Percentiles rank a stretch among this genome's conserved stretches.
These are phyloP conservation scores for Panellus pusillus DNA, from an alignment of 768 basidiomycete species.

Conservation along the genomic window DNA sequence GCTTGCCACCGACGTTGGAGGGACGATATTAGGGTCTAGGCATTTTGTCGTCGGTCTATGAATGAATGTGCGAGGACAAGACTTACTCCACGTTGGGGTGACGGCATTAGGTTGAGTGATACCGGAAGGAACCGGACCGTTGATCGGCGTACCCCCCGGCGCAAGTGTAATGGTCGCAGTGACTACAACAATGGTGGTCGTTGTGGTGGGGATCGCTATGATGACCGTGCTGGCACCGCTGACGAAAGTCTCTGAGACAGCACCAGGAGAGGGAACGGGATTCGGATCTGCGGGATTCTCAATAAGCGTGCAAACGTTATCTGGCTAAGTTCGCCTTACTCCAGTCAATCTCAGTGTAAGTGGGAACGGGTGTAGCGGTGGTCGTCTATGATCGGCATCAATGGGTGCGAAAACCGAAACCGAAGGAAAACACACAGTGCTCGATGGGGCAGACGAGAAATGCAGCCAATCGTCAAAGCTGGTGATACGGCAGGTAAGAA, in stretches of 20 bases:
- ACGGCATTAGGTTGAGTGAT: background rate
- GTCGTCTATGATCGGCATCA: background rate
- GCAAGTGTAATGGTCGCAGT: conserved; percentile 2
- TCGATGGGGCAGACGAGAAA: conserved; percentile 11
- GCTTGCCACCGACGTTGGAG: background rate
- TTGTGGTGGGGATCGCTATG: background rate
- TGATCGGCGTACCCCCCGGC: conserved; percentile 6
- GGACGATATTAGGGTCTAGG: background rate
- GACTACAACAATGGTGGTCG: background rate
- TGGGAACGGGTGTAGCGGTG: background rate
- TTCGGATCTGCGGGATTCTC: conserved; percentile 3
- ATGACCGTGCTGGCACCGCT: background rate
- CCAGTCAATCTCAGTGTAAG: conserved; percentile 7
- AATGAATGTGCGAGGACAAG: background rate
- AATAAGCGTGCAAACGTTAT: background rate
- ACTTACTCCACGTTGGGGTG: conserved; percentile 7
- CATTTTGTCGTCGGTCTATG: too few species aligned
- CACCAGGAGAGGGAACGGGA: conserved; percentile 1
- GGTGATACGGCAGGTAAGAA: background rate
- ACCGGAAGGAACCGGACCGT: background rate
- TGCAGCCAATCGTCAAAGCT: conserved; percentile 19
- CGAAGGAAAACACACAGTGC: background rate
- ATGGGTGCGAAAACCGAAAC: background rate
- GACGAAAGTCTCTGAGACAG: conserved; percentile 9
- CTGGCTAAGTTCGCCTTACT: conserved; percentile 3